A percentile compares a stretch with the other conserved stretches of the same genome.
Evolutionary conservation across 2,329 filamentous ascomycete genomes (phyloP).

Genomic region (Colletotrichum shisoi): DNA sequence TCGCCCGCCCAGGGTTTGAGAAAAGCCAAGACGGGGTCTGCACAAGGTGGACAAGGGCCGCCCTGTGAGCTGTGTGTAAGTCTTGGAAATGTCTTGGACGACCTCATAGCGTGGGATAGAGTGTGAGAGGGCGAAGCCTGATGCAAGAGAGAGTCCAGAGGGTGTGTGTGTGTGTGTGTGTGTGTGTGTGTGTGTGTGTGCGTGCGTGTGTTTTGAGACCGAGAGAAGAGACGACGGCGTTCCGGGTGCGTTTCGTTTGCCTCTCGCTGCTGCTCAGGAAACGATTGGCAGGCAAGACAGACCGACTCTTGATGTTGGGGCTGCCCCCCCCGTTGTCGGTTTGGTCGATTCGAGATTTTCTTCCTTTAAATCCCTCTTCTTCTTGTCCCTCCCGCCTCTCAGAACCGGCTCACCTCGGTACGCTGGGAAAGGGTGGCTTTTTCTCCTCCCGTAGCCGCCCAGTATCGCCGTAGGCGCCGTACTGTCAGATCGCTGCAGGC

Average conservation of each 20-base stretch:
- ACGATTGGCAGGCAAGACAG: background rate
- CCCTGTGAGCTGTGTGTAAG: conserved; percentile 32
- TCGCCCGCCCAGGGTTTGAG: conserved; percentile 23
- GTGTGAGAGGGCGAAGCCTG: conserved; percentile 12
- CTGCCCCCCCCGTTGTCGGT: background rate
- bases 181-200: background rate
- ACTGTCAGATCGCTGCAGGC: conserved; percentile 27
- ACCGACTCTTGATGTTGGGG: background rate
- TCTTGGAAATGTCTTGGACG: conserved; percentile 36
- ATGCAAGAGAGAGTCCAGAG: background rate
- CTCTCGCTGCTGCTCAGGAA: conserved; percentile 2
- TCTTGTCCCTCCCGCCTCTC: conserved; percentile 17
- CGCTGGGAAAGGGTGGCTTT: background rate
- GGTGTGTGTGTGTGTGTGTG: background rate
- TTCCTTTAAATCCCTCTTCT: background rate
- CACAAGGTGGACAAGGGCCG: conserved; percentile 36
- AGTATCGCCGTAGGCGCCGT: conserved; percentile 34
- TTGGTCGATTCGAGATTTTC: background rate
- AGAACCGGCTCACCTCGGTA: conserved; percentile 28
- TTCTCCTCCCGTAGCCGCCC: conserved; percentile 18
- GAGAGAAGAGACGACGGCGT: conserved; percentile 2
- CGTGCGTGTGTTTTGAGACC: background rate
- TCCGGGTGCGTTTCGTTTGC: conserved; percentile 10
- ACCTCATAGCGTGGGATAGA: conserved; percentile 32
- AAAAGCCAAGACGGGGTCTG: conserved; percentile 37